Evolutionary conservation across 495 filamentous ascomycete species (phyloP).

Genomic region (Penicillium lividum): DNA sequence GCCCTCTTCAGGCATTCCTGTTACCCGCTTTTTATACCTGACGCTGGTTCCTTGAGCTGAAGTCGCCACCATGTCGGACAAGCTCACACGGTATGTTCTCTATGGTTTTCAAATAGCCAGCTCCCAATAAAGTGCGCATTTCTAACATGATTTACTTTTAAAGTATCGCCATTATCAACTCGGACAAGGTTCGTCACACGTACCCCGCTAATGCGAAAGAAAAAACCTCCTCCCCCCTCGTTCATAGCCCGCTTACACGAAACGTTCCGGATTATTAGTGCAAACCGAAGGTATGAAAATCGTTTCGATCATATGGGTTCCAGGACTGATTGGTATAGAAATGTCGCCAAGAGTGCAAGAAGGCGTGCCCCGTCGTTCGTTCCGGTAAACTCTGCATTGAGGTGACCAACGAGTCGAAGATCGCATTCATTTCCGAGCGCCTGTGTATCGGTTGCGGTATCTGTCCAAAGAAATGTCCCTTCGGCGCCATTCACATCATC

Average conservation of each 20-base stretch:
- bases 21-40: conserved; percentile 19
- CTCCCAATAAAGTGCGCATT: background rate
- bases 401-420: conserved; percentile 84
- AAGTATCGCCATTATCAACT: conserved; percentile 97
- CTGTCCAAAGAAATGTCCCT: conserved; percentile 99
- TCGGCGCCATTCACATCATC: conserved; percentile 98
- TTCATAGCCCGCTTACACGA: conserved; percentile 37
- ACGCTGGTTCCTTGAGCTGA: conserved; percentile 27
- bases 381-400: conserved; percentile 98
- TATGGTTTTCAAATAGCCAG: background rate
- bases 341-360: conserved; percentile 99
- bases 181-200: conserved; percentile 76
- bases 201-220: conserved; percentile 35
- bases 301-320: background rate
- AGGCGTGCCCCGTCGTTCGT: conserved; percentile 96
- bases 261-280: conserved; percentile 57
- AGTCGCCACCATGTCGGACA: conserved; percentile 71
- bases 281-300: conserved; percentile 82
- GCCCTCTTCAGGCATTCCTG: conserved; percentile 15
- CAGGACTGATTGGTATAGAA: conserved; percentile 51
- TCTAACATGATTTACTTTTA: conserved; percentile 22
- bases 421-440: conserved; percentile 95
- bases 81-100: conserved; percentile 69
- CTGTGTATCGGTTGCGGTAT: conserved; percentile 99
- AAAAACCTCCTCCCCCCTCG: conserved; percentile 8